Base-by-base conservation (phyloP, 2,329 filamentous ascomycete genomes). In the Teratosphaeria epicoccoides region DNA sequence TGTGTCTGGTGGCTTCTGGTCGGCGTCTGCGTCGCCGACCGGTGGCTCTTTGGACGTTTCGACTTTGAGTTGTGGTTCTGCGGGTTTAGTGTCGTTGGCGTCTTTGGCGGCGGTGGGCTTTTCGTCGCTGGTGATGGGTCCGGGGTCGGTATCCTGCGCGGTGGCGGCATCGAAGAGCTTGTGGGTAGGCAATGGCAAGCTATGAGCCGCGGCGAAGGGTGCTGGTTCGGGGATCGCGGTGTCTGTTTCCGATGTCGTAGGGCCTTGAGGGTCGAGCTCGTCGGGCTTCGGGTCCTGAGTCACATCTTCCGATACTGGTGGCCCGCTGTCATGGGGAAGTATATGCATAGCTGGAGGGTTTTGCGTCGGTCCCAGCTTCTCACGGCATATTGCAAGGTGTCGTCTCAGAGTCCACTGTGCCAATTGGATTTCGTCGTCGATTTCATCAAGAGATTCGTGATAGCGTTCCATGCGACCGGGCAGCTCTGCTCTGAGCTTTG, bases 361-460 rank as follows among this genome's bases (percentile, higher is more conserved):
- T 7, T 50, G 22, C 17, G 49, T 43, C 33, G 17, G 33, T 6
- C 52, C 54, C 10, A 54, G 53, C 23, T 57, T 57, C 26, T 63
- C 61, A 20, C 62, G 61, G 40, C 57, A 60, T 1, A 66, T 26
- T 12, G 65, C 66, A 3, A 70, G 60, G 47, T 70, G 65, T 37
- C 63, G 63, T 11, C 64, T 60, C 59, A 70, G 61, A 6, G 70
- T 63, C 9, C 55, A 49, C 48, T 63, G 57, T 12, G 66, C 65
- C 14, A 59, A 47, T 57, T 63, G 61, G 46, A 77, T 60, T 49
- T 77, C 70, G 44, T 68, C 66, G 57, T 77, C 74, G 12, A 78
- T 66, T 52, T 72, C 66, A 61, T 78, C 75, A n/a, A 78, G 70
- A n/a, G 72, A 70, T 46, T 74, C 68, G 57, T 78, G 73, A 54